Base-by-base conservation (phyloP, 2,329 filamentous ascomycete species). In the Fonsecaea monophora region DNA sequence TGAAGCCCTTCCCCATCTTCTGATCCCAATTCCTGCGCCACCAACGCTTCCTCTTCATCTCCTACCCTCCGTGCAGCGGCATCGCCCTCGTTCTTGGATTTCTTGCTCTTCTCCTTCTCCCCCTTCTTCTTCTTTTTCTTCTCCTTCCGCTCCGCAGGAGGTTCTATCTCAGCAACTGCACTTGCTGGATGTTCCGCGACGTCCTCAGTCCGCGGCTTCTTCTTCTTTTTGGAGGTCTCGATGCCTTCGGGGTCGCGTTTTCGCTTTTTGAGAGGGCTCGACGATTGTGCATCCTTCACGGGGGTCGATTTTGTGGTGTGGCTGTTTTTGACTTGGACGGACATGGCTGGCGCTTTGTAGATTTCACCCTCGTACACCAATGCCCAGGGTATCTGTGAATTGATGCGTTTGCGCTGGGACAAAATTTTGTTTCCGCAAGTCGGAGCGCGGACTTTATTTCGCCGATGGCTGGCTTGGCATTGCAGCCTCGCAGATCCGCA, bases 231-330 rank as follows among this genome's bases (percentile, higher is more conserved):
- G 13, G 68, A 65, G 30, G 60, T 53, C 50, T 68, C 67, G 50
- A 64, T 67, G 12, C 59, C 57, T 15, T 72, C 68, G 35, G 65
- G 38, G 18, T 69, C 60, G 57, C 69, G 70, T 54, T 71, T 72
- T 60, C 70, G 62, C 56, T 72, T 72, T 40, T 70, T 72, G 7
- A 66, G 60, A 1, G 64, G 58, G 5, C 56, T 66, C 38, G 61
- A 30, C 7, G 59, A 53, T 7, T 64, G 57, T 9, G 37, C 21
- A 18, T 62, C 42, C 32, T 53, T 40, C 8, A 34, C 15, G 12
- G 21, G 18, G 18, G 57, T 60, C 1, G 53, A 45, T 9, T 60
- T 13, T 30, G 60, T 54, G 40, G 48, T n/a, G 59, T 64, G 50
- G 40, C 25, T 56, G 53, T 35, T 53, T 30, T 61, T 64, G 7